Conservation (phyloP, 2,329 filamentous ascomycete genomes). For the Sporothrix protearum region DNA sequence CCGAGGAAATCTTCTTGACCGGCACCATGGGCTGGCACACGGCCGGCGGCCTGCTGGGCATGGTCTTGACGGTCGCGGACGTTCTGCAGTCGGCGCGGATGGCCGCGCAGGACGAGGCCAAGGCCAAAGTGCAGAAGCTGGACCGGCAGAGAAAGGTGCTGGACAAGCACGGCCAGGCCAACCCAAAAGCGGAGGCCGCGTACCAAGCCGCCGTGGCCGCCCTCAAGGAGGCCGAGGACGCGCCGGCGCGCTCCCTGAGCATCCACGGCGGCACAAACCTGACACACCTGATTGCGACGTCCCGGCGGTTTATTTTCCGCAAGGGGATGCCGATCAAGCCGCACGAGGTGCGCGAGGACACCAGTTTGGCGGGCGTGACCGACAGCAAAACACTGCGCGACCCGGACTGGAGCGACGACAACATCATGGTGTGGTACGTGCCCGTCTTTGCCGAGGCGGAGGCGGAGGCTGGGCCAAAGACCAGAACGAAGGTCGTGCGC, state of each 20-base stretch:
- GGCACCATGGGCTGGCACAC: conserved; percentile 72
- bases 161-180: not conserved
- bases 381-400: conserved; percentile 39
- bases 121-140: conserved; percentile 1
- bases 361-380: conserved; percentile 3
- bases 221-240: not conserved
- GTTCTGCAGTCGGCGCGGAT: conserved; percentile 49
- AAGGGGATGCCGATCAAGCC: conserved; percentile 72
- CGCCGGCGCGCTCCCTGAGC: conserved; percentile 43
- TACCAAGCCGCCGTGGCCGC: not conserved
- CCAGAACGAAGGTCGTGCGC: not conserved
- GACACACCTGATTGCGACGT: conserved; percentile 74
- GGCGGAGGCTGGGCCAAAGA: not conserved
- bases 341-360: conserved; percentile 59
- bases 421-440: conserved; percentile 82
- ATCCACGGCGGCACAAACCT: conserved; percentile 80
- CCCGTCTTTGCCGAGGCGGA: conserved; percentile 41
- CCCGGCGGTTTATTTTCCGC: conserved; percentile 79
- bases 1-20: conserved; percentile 77
- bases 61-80: conserved; percentile 81
- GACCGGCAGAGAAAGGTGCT: not conserved
- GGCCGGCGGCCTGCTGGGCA: conserved; percentile 77
- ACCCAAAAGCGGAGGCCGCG: not conserved
- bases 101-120: conserved; percentile 36
- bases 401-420: conserved; percentile 72